Evolutionary conservation across 1,139 yeast genomes (phyloP).

Genomic region (Pichia kudriavzevii): DNA sequence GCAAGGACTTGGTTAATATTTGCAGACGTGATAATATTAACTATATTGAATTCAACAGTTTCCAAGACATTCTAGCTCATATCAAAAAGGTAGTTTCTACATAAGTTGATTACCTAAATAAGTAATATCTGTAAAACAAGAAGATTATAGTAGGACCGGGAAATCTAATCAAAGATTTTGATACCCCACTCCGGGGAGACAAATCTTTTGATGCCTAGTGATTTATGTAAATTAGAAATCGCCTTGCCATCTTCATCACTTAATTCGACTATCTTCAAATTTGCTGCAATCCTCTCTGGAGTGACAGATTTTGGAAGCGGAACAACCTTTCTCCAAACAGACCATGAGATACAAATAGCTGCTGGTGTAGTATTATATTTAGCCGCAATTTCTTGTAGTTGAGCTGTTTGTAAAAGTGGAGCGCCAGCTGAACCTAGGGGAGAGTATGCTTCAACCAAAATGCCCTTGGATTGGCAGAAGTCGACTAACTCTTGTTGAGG

Average conservation of each 20-base stretch:
- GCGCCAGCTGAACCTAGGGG: slow-evolving; percentile 71
- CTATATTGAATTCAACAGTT: slow-evolving; percentile 72
- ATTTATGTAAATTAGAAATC: too few relatives aligned
- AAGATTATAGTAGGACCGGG: too few relatives aligned
- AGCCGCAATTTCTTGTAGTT: slow-evolving; percentile 45
- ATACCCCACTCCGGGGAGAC: too few relatives aligned
- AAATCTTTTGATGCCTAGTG: too few relatives aligned
- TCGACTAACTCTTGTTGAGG: slow-evolving; percentile 61
- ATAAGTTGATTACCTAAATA: too few relatives aligned
- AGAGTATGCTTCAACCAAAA: slow-evolving; percentile 66
- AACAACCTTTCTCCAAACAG: slow-evolving; percentile 57
- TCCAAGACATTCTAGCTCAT: slow-evolving; percentile 59
- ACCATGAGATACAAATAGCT: slow-evolving; percentile 64
- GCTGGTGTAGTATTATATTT: slow-evolving; percentile 52
- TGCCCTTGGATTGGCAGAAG: slow-evolving; percentile 46
- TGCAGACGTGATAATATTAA: slow-evolving; percentile 78
- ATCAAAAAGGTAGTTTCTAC: slow-evolving; percentile 32
- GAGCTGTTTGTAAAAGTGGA: slow-evolving; percentile 49
- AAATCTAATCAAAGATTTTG: too few relatives aligned
- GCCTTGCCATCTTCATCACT: slow-evolving; percentile 46
- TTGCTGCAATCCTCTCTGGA: slow-evolving; percentile 50
- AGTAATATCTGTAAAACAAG: too few relatives aligned
- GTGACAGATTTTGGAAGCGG: slow-evolving; percentile 70
- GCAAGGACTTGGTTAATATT: slow-evolving; percentile 79
- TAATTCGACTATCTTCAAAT: slow-evolving; percentile 46